Evolutionary conservation across 352 stramenopile genomes (phyloP), one percentile per base, ranked within the genome.

Genomic region (Saprolegnia diclina): DNA sequence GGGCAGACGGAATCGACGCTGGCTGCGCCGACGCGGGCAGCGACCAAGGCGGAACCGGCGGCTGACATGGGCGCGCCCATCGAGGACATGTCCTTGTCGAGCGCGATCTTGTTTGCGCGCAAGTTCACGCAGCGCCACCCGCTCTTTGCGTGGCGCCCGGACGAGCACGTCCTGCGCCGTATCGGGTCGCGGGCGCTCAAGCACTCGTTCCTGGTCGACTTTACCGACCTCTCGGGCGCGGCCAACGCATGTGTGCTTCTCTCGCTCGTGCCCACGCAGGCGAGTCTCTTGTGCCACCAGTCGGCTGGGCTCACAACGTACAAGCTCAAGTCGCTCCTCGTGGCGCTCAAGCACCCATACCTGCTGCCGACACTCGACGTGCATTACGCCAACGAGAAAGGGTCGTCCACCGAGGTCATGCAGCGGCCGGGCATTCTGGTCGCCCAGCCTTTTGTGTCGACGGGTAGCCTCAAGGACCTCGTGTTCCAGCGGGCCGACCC

Each of bases 301-400:
- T 59, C 52, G 1, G 2, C 35, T 2, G 16, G 24, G 13, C 26
- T 67, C 16, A 75, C 74, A 9, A 71, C 86, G 11, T 91, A 92
- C 72, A 83, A 81, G 50, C 77, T 92, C 59, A 92, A 92, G 67
- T 72, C 81, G 22, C 68, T 92, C 62, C 78, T 92, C 11, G 85
- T 92, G 5, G 89, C 85, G 29, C 76, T 91, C 45, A 88, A 89
- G 78, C 82, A 91, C 46, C 82, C 85, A 62, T 90, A 89, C 57
- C 74, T 92, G 40, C 59, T 91, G 5, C 85, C 85, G 35, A 75
- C 87, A 6, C 57, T 88, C 21, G 85, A 92, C 65, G 76, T 92
- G 16, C 74, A 79, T 45, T 89, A 88, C 70, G 81, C 78, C 18
- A 82, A 77, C 21, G 79, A 90, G 71, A 89, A 88, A 65, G 82